Percentiles rank a stretch among this genome's conserved stretches.
Conservation (phyloP, 164 flowering plant genomes). For the Amborella trichopoda region DNA sequence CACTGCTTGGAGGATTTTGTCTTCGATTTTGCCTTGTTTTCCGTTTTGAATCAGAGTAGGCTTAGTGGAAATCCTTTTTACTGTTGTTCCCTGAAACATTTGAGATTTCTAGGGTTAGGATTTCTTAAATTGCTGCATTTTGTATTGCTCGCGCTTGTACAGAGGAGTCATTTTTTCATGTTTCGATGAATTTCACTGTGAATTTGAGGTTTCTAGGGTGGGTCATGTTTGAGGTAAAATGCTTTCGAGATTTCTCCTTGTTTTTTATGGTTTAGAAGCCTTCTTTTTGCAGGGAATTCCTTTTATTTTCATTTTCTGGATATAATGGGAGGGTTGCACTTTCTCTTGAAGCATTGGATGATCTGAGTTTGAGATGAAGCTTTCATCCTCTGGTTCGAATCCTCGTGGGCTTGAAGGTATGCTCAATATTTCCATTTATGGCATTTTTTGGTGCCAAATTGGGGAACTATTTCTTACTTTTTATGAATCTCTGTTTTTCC, state of each 20-base stretch:
- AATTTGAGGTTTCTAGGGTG: neutral
- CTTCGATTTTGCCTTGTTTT: too few relatives aligned
- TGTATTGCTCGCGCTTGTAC: too few relatives aligned
- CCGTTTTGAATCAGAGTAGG: too few relatives aligned
- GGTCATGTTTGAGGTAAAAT: neutral
- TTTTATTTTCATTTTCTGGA: neutral
- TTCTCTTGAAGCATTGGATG: too few relatives aligned
- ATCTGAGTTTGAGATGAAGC: neutral
- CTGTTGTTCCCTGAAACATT: neutral
- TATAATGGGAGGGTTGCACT: neutral
- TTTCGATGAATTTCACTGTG: too few relatives aligned
- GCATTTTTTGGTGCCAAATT: neutral
- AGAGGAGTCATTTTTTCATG: too few relatives aligned
- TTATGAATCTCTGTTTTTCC: neutral
- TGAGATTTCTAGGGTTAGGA: neutral
- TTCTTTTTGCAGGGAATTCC: neutral
- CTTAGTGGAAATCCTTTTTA: too few relatives aligned
- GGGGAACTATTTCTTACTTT: neutral
- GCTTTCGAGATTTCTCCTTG: neutral
- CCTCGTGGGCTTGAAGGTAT: neutral
- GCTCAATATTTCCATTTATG: neutral
- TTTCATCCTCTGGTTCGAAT: neutral
- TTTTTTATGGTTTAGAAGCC: neutral
- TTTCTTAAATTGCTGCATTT: neutral
- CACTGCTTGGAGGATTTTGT: too few relatives aligned